Conservation (phyloP, 768 basidiomycete species). For the Flagelloscypha sp. region DNA sequence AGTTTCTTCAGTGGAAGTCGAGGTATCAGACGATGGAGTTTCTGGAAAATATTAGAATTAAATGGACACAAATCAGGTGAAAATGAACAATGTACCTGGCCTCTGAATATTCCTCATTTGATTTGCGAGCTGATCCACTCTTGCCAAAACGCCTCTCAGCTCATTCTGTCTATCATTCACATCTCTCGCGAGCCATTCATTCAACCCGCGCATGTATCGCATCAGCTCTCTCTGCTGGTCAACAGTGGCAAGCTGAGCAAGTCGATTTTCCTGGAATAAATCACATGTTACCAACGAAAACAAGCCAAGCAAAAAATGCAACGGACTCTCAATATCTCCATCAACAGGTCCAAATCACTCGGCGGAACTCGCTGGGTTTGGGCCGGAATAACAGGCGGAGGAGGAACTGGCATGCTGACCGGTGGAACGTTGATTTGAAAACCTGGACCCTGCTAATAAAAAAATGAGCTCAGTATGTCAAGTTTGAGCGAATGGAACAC, state of each 20-base stretch:
- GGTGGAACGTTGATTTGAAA: no score
- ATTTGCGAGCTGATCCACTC: constrained; percentile 43
- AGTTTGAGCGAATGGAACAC: no score
- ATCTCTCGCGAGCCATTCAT: constrained; percentile 74
- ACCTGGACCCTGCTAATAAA: no score
- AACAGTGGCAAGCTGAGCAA: constrained; percentile 64
- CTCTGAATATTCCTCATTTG: constrained; percentile 29
- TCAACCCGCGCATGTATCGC: constrained; percentile 69
- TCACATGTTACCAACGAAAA: constrained; percentile 6
- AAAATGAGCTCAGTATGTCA: no score
- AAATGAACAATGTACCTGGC: constrained; percentile 22
- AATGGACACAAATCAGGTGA: background rate
- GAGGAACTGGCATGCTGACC: constrained; percentile 13
- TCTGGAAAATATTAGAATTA: background rate
- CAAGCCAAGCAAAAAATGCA: constrained; percentile 1
- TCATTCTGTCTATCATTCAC: constrained; percentile 73
- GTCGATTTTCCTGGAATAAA: constrained; percentile 56
- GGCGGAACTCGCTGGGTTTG: no score
- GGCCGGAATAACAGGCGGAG: constrained; percentile 21
- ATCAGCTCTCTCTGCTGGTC: constrained; percentile 76
- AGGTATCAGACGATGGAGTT: no score
- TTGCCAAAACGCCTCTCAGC: constrained; percentile 53
- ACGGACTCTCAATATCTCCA: constrained; percentile 59
- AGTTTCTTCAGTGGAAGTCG: background rate
- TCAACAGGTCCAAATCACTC: constrained; percentile 66